A percentile compares a stretch with the other conserved stretches of the same genome.
Conservation (phyloP, 2,329 filamentous ascomycete genomes). For the Byssoonygena ceratinophila region DNA sequence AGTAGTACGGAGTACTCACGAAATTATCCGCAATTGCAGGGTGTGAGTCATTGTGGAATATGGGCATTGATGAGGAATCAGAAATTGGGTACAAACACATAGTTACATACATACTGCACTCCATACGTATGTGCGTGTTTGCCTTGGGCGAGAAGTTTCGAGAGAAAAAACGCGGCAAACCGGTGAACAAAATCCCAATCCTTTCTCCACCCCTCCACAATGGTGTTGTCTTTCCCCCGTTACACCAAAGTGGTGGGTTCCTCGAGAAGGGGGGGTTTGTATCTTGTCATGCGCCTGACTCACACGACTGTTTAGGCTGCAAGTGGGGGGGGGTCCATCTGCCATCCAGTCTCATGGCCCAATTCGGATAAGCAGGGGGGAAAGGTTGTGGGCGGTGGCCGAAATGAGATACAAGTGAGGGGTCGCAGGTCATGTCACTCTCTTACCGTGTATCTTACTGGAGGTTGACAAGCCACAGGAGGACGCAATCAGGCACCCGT, state of each 20-base stretch:
- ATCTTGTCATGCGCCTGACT: slow-evolving; percentile 6
- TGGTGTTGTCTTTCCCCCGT: background rate
- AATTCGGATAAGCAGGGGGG: background rate
- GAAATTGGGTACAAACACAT: background rate
- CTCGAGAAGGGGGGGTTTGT: background rate
- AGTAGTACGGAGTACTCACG: too few species aligned
- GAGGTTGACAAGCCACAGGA: background rate
- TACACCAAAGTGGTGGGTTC: too few species aligned
- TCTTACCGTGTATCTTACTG: background rate
- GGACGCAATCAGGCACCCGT: background rate
- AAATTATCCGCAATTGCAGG: background rate
- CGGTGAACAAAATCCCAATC: too few species aligned
- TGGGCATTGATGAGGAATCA: background rate
- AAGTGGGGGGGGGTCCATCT: too few species aligned
- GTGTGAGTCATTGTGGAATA: background rate
- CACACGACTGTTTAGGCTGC: background rate
- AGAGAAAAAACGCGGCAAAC: background rate
- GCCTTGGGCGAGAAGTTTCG: background rate
- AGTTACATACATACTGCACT: too few species aligned
- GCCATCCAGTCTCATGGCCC: background rate
- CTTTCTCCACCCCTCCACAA: background rate
- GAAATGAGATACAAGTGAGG: background rate
- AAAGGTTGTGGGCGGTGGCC: background rate
- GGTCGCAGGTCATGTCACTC: background rate
- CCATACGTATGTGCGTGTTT: too few species aligned